Evolutionary conservation across 2,329 filamentous ascomycete genomes (phyloP), one percentile per base, ranked within the genome.

Genomic region (Teratosphaeria epicoccoides): DNA sequence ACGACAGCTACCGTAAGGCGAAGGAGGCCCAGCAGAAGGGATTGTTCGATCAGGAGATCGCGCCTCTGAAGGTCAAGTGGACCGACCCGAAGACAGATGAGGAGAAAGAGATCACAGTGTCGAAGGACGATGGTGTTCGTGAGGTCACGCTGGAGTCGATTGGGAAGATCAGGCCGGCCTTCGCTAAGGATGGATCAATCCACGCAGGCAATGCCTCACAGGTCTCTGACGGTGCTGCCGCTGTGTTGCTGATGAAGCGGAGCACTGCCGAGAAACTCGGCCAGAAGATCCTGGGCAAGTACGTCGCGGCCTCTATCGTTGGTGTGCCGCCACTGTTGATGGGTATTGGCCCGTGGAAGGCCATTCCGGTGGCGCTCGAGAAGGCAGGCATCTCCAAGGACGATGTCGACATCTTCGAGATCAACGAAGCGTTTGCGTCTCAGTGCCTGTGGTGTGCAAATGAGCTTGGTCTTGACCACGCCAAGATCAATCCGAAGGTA

Each of bases 371-470:
- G 68, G 90, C 88, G 3, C 83, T 96, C 52, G 80, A 87, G 68
- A 90, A 93, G 70, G 87, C 90, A 0, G 89, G 90, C 54, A 82
- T 98, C 62, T 77, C 76, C 67, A 88, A 84, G 71, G 85, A 95
- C 52, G 91, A 97, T 61, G 88, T 98, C 25, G 93, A 97, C 68
- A 91, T 97, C 66, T 97, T 81, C 66, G 93, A 98, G 80, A 96
- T 98, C 79, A 98, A 98, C 76, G 93, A 98, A 80, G 93, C 93
- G 1, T 98, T 98, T 70, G 93, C 93, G 26, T 87, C 82, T 57
- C 91, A 97, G 78, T 95, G 88, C 71, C 71, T 97, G 59, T 97
- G 87, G 86, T 96, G 89, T 71, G 82, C 87, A 57, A 87, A 93
- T 64, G 84, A 96, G 76, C 80, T 98, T 22, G 85, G 84, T 44